Conservation (phyloP, 495 filamentous ascomycete species). For the Penicillium cinerascens region DNA sequence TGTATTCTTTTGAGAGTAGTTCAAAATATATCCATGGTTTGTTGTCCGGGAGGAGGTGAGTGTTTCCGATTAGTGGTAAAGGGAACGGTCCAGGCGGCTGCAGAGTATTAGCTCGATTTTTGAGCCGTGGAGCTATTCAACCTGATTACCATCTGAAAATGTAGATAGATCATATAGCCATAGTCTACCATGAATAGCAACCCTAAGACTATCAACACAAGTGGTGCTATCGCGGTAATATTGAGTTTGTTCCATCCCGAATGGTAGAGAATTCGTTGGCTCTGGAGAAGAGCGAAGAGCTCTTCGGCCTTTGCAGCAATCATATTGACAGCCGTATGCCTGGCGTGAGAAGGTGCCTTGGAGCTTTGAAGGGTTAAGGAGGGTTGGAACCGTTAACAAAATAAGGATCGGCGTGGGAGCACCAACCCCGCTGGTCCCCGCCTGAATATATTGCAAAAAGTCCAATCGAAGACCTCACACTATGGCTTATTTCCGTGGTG, state of each 20-base stretch:
- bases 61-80: conserved; percentile 49
- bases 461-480: background rate
- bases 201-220: background rate
- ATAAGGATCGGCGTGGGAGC: background rate
- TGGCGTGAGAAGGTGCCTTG: no score
- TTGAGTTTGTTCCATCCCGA: background rate
- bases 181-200: conserved; percentile 7
- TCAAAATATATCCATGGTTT: conserved; percentile 68
- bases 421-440: background rate
- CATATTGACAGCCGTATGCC: conserved; percentile 5
- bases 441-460: background rate
- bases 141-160: conserved; percentile 14
- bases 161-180: conserved; percentile 13
- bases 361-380: background rate
- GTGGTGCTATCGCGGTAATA: background rate
- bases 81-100: conserved; percentile 54
- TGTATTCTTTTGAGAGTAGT: conserved; percentile 48
- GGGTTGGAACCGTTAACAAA: background rate
- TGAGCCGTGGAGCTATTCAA: background rate
- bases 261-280: background rate
- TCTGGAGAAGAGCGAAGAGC: conserved; percentile 4
- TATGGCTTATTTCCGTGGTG: background rate
- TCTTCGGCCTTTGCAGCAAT: conserved; percentile 9
- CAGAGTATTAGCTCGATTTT: background rate
- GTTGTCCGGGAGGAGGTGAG: conserved; percentile 52